Conservation (phyloP, 176 grass and related monocot genomes). For the Oryza officinalis region DNA sequence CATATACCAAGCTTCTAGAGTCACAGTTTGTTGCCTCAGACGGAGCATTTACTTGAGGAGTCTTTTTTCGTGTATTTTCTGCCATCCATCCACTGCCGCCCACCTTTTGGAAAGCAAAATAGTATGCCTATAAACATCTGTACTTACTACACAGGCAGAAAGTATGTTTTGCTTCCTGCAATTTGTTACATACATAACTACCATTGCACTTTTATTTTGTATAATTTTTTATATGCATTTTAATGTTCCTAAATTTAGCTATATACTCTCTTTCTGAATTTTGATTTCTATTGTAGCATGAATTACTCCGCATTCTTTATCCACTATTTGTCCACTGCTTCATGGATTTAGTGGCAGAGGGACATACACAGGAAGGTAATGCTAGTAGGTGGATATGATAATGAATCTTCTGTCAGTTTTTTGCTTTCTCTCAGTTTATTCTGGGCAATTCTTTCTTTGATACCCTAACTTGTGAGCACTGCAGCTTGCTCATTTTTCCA, state of each 20-base stretch:
- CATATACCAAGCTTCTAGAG: background rate
- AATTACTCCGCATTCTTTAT: constrained; percentile 87
- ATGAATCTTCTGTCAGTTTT: constrained; percentile 2
- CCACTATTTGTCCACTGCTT: constrained; percentile 90
- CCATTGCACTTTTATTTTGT: background rate
- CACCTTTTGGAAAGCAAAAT: background rate
- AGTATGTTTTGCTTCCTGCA: background rate
- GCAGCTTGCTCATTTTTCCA: constrained; percentile 85
- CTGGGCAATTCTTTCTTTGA: background rate
- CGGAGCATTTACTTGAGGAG: background rate
- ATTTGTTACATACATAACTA: background rate
- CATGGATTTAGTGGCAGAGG: constrained; percentile 94
- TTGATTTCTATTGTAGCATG: constrained; percentile 61
- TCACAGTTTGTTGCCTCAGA: background rate
- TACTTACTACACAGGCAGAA: constrained; percentile 7
- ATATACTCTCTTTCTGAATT: constrained; percentile 26
- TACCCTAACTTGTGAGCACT: constrained; percentile 29
- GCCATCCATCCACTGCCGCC: background rate
- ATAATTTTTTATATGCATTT: background rate
- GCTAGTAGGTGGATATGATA: constrained; percentile 29
- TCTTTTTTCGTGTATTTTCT: background rate
- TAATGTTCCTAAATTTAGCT: constrained; percentile 36
- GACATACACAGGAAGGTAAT: constrained; percentile 82
- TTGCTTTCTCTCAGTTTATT: constrained; percentile 18
- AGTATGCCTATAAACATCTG: background rate